These are phyloP conservation scores for Haplosporangium sp. DNA, from an alignment of 371 early-diverging fungal species.

Conservation along the genomic window DNA sequence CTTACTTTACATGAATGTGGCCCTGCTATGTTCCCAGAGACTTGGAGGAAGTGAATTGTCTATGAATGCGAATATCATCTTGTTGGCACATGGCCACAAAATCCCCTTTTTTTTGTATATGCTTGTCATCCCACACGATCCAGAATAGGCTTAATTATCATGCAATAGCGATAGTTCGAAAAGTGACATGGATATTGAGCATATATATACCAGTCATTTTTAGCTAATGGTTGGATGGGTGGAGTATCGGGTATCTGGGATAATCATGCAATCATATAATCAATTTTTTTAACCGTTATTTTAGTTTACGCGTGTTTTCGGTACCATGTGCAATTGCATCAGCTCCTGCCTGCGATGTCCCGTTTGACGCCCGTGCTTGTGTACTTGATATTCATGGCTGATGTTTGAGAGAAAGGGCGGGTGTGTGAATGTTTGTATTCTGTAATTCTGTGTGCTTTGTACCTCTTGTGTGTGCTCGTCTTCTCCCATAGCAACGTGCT, in stretches of 20 bases:
- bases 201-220: too few relatives aligned
- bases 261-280: neutral
- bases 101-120: neutral
- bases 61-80: too few relatives aligned
- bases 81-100: neutral
- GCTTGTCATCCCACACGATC: neutral
- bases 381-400: neutral
- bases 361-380: constrained; percentile 1
- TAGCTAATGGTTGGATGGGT: too few relatives aligned
- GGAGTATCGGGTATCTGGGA: neutral
- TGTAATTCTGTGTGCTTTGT: neutral
- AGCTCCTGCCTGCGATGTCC: neutral
- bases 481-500: neutral
- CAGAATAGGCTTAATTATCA: neutral
- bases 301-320: neutral
- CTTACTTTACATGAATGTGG: neutral
- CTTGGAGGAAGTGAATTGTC: neutral
- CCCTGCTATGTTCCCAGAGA: neutral
- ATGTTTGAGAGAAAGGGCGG: neutral
- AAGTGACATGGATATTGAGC: too few relatives aligned
- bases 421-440: neutral
- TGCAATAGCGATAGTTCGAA: too few relatives aligned
- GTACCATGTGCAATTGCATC: neutral
- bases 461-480: neutral
- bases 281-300: neutral